A percentile compares a stretch with the other conserved stretches of the same genome.
These are phyloP conservation scores for Talaromyces marneffei DNA, from an alignment of 2,329 filamentous ascomycete genomes.

Conservation along the genomic window DNA sequence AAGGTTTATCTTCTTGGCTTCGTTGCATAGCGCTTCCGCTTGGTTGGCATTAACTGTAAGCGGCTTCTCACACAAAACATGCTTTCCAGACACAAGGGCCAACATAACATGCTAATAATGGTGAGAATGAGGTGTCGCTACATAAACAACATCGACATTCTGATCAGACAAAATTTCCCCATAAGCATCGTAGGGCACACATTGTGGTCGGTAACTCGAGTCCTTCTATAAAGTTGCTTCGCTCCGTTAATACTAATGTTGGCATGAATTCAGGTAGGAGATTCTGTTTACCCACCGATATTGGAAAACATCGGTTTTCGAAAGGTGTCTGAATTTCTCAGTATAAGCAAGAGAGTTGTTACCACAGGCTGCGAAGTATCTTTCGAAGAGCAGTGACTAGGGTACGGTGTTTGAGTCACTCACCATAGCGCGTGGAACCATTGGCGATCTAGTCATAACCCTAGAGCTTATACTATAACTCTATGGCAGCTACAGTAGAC, in stretches of 20 bases:
- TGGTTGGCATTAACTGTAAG: conserved; percentile 79
- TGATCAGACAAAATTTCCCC: conserved; percentile 71
- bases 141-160: conserved; percentile 77
- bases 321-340: conserved; percentile 12
- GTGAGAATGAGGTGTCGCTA: conserved; percentile 85
- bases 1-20: conserved; percentile 65
- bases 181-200: conserved; percentile 73
- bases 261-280: conserved; percentile 2
- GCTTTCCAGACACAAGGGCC: conserved; percentile 74
- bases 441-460: neutral
- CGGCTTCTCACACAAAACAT: conserved; percentile 85
- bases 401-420: neutral
- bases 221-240: conserved; percentile 61
- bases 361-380: neutral
- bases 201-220: conserved; percentile 63
- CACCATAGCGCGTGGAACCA: neutral
- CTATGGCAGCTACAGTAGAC: neutral
- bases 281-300: conserved; percentile 8
- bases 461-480: neutral
- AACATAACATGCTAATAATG: conserved; percentile 88
- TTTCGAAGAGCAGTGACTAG: neutral
- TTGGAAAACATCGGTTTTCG: conserved; percentile 12
- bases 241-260: neutral
- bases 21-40: conserved; percentile 63
- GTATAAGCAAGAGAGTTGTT: conserved; percentile 4